A percentile compares a stretch with the other conserved stretches of the same genome.
These are phyloP conservation scores for Thalassia testudinum DNA, from an alignment of 116 monocot genomes.

Conservation along the genomic window DNA sequence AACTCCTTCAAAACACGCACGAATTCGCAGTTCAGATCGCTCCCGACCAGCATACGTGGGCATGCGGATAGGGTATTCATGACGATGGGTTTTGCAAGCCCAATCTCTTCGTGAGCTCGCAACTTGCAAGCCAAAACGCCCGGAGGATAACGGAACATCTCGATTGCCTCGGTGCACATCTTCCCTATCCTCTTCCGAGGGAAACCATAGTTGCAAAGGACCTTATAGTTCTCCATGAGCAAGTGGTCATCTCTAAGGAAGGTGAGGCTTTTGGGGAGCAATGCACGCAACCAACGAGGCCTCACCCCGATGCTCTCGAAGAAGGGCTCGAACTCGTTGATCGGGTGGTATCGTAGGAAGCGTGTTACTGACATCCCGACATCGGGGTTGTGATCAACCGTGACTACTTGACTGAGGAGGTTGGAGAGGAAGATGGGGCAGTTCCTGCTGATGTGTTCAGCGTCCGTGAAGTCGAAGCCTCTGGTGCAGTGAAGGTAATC, in stretches of 20 bases:
- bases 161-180: constrained; percentile 38
- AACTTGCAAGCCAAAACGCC: constrained; percentile 34
- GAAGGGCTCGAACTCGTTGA: constrained; percentile 81
- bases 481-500: constrained; percentile 62
- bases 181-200: constrained; percentile 65
- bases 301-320: constrained; percentile 64
- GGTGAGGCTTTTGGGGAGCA: constrained; percentile 33
- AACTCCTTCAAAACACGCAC: constrained; percentile 29
- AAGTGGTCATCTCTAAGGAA: constrained; percentile 46
- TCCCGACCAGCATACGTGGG: constrained; percentile 40
- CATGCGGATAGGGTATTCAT: constrained; percentile 46
- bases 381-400: not conserved
- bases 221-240: constrained; percentile 44
- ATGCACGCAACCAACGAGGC: constrained; percentile 15
- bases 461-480: constrained; percentile 42
- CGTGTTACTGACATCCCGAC: constrained; percentile 20
- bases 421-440: constrained; percentile 23
- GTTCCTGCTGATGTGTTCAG: constrained; percentile 72
- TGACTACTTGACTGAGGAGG: too few species aligned
- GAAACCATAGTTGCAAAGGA: constrained; percentile 55
- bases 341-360: constrained; percentile 43
- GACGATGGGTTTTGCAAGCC: constrained; percentile 33
- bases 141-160: constrained; percentile 30
- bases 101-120: constrained; percentile 37
- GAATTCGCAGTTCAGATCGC: constrained; percentile 24